Percentiles rank a stretch among this genome's conserved stretches.
Evolutionary conservation across 345 rosid species (phyloP).

Genomic region (Abelmoschus esculentus): DNA sequence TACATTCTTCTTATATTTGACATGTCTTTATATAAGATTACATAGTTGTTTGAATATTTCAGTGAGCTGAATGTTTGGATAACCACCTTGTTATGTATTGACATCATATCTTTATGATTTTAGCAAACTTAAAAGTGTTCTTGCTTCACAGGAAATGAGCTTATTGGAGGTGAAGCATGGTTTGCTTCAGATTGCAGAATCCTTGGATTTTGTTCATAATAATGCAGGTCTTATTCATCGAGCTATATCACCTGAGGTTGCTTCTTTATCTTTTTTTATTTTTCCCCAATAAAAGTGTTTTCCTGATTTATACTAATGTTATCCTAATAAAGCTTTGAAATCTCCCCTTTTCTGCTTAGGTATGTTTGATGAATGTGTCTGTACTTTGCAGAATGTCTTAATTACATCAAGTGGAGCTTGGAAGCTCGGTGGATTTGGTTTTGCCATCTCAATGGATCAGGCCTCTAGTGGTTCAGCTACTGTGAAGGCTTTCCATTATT

Average conservation of each 20-base stretch:
- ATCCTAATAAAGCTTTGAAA: not conserved
- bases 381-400: slow-evolving; percentile 58
- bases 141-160: slow-evolving; percentile 70
- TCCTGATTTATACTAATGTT: not conserved
- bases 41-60: not conserved
- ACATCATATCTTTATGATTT: not conserved
- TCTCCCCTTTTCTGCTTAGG: not conserved
- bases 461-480: slow-evolving; percentile 43
- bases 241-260: slow-evolving; percentile 91
- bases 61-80: not conserved
- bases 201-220: slow-evolving; percentile 82
- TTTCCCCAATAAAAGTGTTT: not conserved
- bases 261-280: slow-evolving; percentile 1
- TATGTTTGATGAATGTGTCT: not conserved
- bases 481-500: slow-evolving; percentile 69
- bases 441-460: slow-evolving; percentile 70
- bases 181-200: slow-evolving; percentile 79
- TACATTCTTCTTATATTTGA: not conserved
- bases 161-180: slow-evolving; percentile 96
- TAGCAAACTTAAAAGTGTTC: not conserved
- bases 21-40: not conserved
- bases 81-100: not conserved
- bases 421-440: slow-evolving; percentile 97
- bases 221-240: slow-evolving; percentile 85
- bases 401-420: slow-evolving; percentile 90